phyloP scores from a whole-genome alignment of 495 filamentous ascomycete genomes.

The Tetracladium setigerum region DNA sequence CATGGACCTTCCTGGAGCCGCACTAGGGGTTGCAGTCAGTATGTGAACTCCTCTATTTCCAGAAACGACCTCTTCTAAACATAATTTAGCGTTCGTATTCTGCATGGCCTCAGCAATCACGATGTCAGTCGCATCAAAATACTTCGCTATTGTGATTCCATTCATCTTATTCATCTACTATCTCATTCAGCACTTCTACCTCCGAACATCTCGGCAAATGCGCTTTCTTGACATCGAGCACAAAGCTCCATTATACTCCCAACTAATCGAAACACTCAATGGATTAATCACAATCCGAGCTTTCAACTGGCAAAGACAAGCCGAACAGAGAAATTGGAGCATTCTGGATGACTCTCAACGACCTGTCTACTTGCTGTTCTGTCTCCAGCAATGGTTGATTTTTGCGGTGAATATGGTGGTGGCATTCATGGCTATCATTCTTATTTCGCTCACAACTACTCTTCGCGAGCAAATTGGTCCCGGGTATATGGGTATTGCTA shows the following conservation, averaged over 20 bases:
- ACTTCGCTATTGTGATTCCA: conserved; percentile 28
- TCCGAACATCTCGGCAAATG: conserved; percentile 51
- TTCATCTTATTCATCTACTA: conserved; percentile 26
- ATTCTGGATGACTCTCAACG: conserved; percentile 45
- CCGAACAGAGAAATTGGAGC: conserved; percentile 36
- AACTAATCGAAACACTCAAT: conserved; percentile 37
- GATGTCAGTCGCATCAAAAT: conserved; percentile 10
- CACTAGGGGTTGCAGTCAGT: conserved; percentile 2
- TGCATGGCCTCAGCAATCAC: conserved; percentile 4
- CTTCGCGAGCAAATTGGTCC: conserved; percentile 22
- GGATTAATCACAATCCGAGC: conserved; percentile 41
- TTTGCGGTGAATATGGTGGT: conserved; percentile 39
- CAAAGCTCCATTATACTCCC: conserved; percentile 28
- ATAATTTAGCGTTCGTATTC: not conserved
- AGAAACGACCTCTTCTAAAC: not conserved
- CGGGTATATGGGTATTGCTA: conserved; percentile 47
- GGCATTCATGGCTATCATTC: conserved; percentile 29
- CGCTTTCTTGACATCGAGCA: conserved; percentile 45
- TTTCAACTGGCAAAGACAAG: conserved; percentile 33
- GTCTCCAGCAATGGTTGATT: conserved; percentile 45
- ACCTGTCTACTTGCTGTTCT: conserved; percentile 39
- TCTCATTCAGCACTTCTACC: conserved; percentile 47
- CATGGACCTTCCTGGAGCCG: conserved; percentile 16
- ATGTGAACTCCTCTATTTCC: too few relatives aligned
- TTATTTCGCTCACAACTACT: conserved; percentile 31